Evolutionary conservation across 352 stramenopile species (phyloP).

Genomic region (Globisporangium sylvaticum): DNA sequence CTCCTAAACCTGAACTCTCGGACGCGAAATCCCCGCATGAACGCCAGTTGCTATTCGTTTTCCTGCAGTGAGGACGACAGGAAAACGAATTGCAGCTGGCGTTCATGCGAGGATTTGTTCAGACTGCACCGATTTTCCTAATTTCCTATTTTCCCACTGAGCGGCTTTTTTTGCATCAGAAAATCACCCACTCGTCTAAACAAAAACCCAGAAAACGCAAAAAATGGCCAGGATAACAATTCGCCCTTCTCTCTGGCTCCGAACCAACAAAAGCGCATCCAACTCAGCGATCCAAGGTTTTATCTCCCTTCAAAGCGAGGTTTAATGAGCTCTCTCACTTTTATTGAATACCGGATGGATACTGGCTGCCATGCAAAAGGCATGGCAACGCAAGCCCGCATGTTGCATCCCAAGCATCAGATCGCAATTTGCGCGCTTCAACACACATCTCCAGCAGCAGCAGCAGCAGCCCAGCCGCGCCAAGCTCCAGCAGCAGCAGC

Average conservation of each 20-base stretch:
- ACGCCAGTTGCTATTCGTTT: too few species aligned
- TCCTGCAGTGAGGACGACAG: too few species aligned
- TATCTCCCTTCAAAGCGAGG: neutral
- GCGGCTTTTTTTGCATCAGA: neutral
- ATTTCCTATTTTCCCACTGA: too few species aligned
- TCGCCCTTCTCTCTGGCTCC: neutral
- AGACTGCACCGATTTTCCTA: too few species aligned
- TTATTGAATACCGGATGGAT: too few species aligned
- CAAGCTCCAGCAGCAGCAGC: neutral
- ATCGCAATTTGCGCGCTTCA: constrained; percentile 20
- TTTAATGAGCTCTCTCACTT: neutral
- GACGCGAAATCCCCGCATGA: too few species aligned
- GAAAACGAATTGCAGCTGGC: too few species aligned
- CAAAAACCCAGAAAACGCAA: neutral
- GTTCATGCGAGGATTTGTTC: too few species aligned
- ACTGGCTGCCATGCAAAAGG: too few species aligned
- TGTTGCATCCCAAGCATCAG: neutral
- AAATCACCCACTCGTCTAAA: neutral
- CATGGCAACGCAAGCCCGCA: neutral
- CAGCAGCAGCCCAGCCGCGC: neutral
- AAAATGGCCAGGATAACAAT: neutral
- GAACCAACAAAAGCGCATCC: neutral
- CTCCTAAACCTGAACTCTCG: too few species aligned
- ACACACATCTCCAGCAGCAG: constrained; percentile 6
- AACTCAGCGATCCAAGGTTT: constrained; percentile 5